Percentiles rank a stretch among this genome's conserved stretches.
Evolutionary conservation across 1,284 basidiomycete species (phyloP).

Genomic region (Pseudomicrostroma phylloplanum): DNA sequence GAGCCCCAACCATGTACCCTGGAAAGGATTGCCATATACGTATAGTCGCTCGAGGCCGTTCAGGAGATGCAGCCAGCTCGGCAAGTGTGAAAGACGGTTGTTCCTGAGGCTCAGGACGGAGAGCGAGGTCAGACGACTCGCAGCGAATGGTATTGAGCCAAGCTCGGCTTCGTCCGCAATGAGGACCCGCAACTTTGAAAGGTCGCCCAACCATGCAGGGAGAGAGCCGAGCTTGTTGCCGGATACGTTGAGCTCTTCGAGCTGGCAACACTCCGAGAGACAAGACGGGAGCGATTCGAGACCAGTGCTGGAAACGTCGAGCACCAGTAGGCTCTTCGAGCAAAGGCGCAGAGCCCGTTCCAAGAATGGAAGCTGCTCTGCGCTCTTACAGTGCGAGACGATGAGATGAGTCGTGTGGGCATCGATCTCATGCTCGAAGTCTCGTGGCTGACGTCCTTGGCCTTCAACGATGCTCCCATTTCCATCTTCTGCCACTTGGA

Average conservation of each 20-base stretch:
- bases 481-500: constrained; percentile 4
- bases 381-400: constrained; percentile 18
- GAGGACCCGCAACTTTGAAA: constrained; percentile 73
- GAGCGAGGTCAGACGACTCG: constrained; percentile 59
- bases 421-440: constrained; percentile 3
- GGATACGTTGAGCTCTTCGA: constrained; percentile 91
- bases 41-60: constrained; percentile 74
- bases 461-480: neutral
- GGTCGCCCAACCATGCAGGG: constrained; percentile 71
- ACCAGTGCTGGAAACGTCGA: constrained; percentile 61
- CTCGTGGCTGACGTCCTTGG: neutral
- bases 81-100: constrained; percentile 82
- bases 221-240: constrained; percentile 69
- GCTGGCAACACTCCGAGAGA: constrained; percentile 66
- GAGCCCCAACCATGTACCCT: constrained; percentile 80
- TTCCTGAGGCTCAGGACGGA: constrained; percentile 79
- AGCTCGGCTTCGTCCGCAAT: constrained; percentile 83
- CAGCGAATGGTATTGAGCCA: constrained; percentile 59
- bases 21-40: constrained; percentile 88
- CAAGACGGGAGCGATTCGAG: constrained; percentile 72
- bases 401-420: constrained; percentile 23
- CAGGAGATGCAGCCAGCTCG: constrained; percentile 84
- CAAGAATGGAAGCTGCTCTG: constrained; percentile 16
- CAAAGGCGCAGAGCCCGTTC: constrained; percentile 22
- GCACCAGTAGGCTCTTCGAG: constrained; percentile 31